Base-by-base conservation (phyloP, 1,284 basidiomycete genomes). In the Ceratobasidium sp. region DNA sequence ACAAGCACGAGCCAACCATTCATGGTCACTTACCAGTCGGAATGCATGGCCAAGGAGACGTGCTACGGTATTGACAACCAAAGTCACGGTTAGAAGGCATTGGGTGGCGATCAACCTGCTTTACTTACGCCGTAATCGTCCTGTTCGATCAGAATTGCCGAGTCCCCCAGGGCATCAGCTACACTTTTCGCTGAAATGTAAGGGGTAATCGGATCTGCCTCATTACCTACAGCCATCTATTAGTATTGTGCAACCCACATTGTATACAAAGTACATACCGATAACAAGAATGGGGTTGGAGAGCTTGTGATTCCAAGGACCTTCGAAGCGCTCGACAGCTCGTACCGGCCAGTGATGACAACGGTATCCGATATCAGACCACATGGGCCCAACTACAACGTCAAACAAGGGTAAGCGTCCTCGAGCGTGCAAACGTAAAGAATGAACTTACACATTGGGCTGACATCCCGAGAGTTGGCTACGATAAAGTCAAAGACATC, bases 211-310 rank as follows among this genome's bases (percentile, higher is more conserved):
- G 69, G 69, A 31, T 70, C 69, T 4, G 42, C 49, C 17, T 58
- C 50, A 29, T 70, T 70, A 8, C 62, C 45, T 60, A n/a, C 34
- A 5, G 29, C 13, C 12, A 6, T n/a, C 2, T 29, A 58, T 43
- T 8, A 58, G 31, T 38, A 22, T 22, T 2, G 32, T 15, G 35
- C 31, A 22, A 42, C 38, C 12, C 43, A 10, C 6, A 40, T 12
- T 20, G 29, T 17, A 27, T 12, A 42, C 32, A 22, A 40, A 40
- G 17, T 12, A 40, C 29, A 25, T 35, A 60, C 57, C 69, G 20
- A 70, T 68, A n/a, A 70, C 62, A 10, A 70, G 34, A 42, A 70
- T 58, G 3, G 60, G 50, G 32, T 70, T 68, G n/a, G n/a, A n/a
- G n/a, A n/a, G n/a, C n/a, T n/a, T n/a, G n/a, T n/a, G n/a, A n/a